These are phyloP conservation scores for Linnemannia hyalina DNA, from an alignment of 192 early-diverging fungal genomes.

Conservation along the genomic window DNA sequence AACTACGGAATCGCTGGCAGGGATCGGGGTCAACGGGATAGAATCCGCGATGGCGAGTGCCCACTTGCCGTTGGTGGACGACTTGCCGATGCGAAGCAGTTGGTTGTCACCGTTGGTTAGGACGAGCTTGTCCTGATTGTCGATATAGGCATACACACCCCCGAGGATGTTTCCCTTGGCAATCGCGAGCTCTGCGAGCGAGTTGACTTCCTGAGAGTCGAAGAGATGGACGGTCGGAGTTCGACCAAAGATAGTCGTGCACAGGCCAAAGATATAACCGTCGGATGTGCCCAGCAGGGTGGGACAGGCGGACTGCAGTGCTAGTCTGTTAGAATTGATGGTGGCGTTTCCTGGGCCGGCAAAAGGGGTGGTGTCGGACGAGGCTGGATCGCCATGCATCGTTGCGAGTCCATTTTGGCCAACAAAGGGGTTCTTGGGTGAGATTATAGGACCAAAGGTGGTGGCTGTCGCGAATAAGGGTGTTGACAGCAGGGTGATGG, in stretches of 20 bases:
- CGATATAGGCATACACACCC: constrained; percentile 33
- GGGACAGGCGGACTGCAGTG: constrained; percentile 38
- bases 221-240: constrained; percentile 38
- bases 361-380: constrained; percentile 41
- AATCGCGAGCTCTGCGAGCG: constrained; percentile 29
- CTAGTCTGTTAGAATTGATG: constrained; percentile 20
- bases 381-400: constrained; percentile 36
- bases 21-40: constrained; percentile 27
- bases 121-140: constrained; percentile 33
- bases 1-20: constrained; percentile 33
- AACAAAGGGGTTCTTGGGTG: constrained; percentile 23
- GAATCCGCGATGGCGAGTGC: constrained; percentile 15
- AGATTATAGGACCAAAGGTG: constrained; percentile 25
- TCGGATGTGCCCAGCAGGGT: constrained; percentile 33
- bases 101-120: constrained; percentile 30
- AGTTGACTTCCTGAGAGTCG: constrained; percentile 34
- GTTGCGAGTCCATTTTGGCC: constrained; percentile 39
- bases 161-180: constrained; percentile 34
- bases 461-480: constrained; percentile 25
- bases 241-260: constrained; percentile 25
- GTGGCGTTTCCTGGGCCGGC: constrained; percentile 34
- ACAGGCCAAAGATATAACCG: constrained; percentile 32
- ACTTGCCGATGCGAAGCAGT: constrained; percentile 33
- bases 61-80: constrained; percentile 29
- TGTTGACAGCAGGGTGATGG: constrained; percentile 19